A percentile compares a stretch with the other conserved stretches of the same genome.
phyloP scores from a whole-genome alignment of 73 alveolate species.

The Blepharisma japonicum region DNA sequence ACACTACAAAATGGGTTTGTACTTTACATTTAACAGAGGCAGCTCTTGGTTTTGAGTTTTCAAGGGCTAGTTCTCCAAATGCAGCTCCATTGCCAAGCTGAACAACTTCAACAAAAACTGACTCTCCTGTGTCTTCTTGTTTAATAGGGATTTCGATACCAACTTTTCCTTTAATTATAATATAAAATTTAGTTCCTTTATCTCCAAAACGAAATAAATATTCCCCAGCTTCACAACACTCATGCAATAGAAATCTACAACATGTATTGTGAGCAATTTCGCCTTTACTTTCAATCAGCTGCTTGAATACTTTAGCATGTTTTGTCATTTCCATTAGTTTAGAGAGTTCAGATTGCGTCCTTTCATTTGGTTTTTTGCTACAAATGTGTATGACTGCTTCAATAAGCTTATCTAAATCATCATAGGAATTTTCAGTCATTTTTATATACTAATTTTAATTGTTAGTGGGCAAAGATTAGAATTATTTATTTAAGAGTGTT shows the following conservation, averaged over 20 bases:
- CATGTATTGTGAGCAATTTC: slow-evolving; percentile 44
- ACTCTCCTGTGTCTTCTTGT: slow-evolving; percentile 33
- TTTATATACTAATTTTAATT: too few relatives aligned
- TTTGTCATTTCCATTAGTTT: not conserved
- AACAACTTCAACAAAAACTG: slow-evolving; percentile 29
- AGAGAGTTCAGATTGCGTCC: not conserved
- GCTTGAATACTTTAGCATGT: slow-evolving; percentile 33
- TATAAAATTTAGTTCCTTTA: slow-evolving; percentile 45
- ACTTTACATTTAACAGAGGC: slow-evolving; percentile 39
- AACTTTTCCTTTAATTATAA: slow-evolving; percentile 58
- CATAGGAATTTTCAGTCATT: too few relatives aligned
- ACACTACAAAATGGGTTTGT: slow-evolving; percentile 37
- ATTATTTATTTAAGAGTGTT: too few relatives aligned
- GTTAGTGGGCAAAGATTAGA: too few relatives aligned
- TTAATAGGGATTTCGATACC: slow-evolving; percentile 52
- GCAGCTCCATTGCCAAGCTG: slow-evolving; percentile 14
- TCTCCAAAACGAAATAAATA: slow-evolving; percentile 49
- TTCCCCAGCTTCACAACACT: slow-evolving; percentile 31
- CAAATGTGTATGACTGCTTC: slow-evolving; percentile 1
- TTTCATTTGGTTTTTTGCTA: slow-evolving; percentile 16
- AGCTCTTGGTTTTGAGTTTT: slow-evolving; percentile 51
- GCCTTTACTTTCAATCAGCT: slow-evolving; percentile 33
- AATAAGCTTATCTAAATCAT: not conserved
- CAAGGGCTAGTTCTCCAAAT: slow-evolving; percentile 60
- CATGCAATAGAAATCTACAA: slow-evolving; percentile 40